These are phyloP conservation scores for Penicillium paneum DNA, from an alignment of 2,329 filamentous ascomycete genomes.

Conservation along the genomic window DNA sequence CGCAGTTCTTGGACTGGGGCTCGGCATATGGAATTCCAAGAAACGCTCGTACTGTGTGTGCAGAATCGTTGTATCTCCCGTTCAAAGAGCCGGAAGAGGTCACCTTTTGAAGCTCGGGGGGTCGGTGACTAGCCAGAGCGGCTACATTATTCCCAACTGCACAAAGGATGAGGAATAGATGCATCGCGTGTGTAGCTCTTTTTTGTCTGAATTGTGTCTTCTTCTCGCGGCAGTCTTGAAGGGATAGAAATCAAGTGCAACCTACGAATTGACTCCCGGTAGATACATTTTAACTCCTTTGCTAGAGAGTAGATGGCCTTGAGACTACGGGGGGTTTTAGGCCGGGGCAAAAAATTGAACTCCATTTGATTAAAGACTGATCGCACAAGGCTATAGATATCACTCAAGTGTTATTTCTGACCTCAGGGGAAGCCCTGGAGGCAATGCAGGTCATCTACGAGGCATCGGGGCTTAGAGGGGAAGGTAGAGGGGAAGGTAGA, in stretches of 20 bases:
- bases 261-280: background rate
- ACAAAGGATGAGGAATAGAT: background rate
- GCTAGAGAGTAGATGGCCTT: background rate
- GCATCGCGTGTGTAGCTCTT: background rate
- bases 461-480: background rate
- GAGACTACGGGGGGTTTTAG: background rate
- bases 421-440: too few species aligned
- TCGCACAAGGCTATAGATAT: background rate
- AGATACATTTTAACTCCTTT: background rate
- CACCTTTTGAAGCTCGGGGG: slow-evolving; percentile 5
- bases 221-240: background rate
- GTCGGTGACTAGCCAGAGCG: background rate
- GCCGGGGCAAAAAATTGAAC: background rate
- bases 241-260: background rate
- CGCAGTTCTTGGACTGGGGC: slow-evolving; percentile 42
- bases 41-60: slow-evolving; percentile 30
- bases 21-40: slow-evolving; percentile 48
- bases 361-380: background rate
- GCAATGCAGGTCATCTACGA: background rate
- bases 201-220: background rate
- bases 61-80: slow-evolving; percentile 17
- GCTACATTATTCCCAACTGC: background rate
- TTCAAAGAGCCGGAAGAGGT: slow-evolving; percentile 17
- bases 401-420: background rate
- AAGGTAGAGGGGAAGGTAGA: background rate